Conservation (phyloP, 2,329 filamentous ascomycete species). For the Stachybotrys chlorohalonatus region DNA sequence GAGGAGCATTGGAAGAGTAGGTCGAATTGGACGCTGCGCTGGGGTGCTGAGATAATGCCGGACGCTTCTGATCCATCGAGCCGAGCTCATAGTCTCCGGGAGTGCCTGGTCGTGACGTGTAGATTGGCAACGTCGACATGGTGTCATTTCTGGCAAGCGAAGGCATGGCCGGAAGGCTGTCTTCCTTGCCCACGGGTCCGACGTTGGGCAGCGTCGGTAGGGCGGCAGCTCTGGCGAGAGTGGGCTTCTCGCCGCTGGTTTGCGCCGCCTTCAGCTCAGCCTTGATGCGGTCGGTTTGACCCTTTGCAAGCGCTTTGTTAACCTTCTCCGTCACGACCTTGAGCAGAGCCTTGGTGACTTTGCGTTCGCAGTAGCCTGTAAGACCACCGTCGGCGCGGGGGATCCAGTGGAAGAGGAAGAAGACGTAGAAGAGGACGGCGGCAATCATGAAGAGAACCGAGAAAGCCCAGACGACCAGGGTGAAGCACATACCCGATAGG, state of each 20-base stretch:
- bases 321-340: slow-evolving; percentile 80
- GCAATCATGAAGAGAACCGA: slow-evolving; percentile 66
- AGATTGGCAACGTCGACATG: slow-evolving; percentile 50
- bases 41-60: slow-evolving; percentile 33
- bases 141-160: slow-evolving; percentile 51
- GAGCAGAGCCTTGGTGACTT: slow-evolving; percentile 78
- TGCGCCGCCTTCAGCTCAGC: slow-evolving; percentile 41
- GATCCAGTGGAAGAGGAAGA: slow-evolving; percentile 90
- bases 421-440: slow-evolving; percentile 69
- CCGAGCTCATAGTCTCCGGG: slow-evolving; percentile 44
- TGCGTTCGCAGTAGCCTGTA: slow-evolving; percentile 78
- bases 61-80: slow-evolving; percentile 42
- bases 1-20: slow-evolving; percentile 54
- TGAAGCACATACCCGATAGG: slow-evolving; percentile 87
- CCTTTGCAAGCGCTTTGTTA: slow-evolving; percentile 77
- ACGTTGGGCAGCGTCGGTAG: slow-evolving; percentile 49
- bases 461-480: slow-evolving; percentile 80
- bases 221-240: slow-evolving; percentile 52
- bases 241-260: slow-evolving; percentile 42
- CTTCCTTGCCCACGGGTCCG: slow-evolving; percentile 18
- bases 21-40: slow-evolving; percentile 52
- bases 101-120: slow-evolving; percentile 50
- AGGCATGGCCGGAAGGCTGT: slow-evolving; percentile 51
- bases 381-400: slow-evolving; percentile 72
- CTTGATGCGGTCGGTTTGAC: slow-evolving; percentile 51